Evolutionary conservation across 768 basidiomycete species (phyloP).

Genomic region (Suillus tomentosus): DNA sequence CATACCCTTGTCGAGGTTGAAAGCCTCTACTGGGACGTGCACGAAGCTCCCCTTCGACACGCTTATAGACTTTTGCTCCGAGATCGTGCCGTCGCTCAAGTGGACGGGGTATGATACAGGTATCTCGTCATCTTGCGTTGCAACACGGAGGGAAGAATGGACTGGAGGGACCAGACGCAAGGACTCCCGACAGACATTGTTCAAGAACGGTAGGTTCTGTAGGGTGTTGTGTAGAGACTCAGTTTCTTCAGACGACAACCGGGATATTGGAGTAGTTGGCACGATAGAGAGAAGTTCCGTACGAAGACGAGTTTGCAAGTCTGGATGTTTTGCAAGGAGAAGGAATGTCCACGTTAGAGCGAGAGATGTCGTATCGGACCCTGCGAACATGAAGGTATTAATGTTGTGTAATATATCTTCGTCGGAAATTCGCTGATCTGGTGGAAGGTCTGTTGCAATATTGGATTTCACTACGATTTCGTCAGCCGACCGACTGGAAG

Average conservation of each 20-base stretch:
- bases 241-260: slow-evolving; percentile 64
- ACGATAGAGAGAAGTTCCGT: slow-evolving; percentile 58
- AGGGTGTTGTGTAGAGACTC: slow-evolving; percentile 58
- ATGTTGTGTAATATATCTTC: slow-evolving; percentile 85
- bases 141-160: slow-evolving; percentile 79
- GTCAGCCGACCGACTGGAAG: slow-evolving; percentile 15
- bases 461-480: slow-evolving; percentile 75
- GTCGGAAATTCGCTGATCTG: slow-evolving; percentile 78
- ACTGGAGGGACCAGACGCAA: slow-evolving; percentile 81
- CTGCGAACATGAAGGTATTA: slow-evolving; percentile 89
- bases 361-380: slow-evolving; percentile 85
- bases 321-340: slow-evolving; percentile 67
- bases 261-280: slow-evolving; percentile 42
- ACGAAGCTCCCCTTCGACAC: slow-evolving; percentile 73
- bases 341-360: slow-evolving; percentile 84
- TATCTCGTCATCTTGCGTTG: slow-evolving; percentile 75
- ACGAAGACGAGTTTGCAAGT: slow-evolving; percentile 70
- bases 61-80: slow-evolving; percentile 43
- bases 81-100: slow-evolving; percentile 46
- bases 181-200: slow-evolving; percentile 76
- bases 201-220: slow-evolving; percentile 65
- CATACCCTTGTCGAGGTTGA: slow-evolving; percentile 74
- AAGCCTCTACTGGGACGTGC: slow-evolving; percentile 77
- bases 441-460: slow-evolving; percentile 64
- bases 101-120: slow-evolving; percentile 70